Conservation (phyloP, 306 rosid species). For the Datisca glomerata region DNA sequence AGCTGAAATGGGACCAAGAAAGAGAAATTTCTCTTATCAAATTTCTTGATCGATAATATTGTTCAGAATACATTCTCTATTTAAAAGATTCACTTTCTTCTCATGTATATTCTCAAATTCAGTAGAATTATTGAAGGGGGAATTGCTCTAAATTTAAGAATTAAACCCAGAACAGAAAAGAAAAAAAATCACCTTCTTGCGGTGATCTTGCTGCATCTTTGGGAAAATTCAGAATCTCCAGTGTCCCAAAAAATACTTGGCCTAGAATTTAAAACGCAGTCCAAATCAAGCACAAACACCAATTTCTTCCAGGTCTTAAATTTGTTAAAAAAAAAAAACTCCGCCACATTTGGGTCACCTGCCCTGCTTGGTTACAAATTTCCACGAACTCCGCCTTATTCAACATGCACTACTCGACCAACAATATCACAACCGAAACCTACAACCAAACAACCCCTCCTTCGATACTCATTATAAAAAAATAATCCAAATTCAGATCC, state of each 20-base stretch:
- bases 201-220: conserved; percentile 73
- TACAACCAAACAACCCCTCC: conserved; percentile 38
- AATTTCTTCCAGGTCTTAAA: conserved; percentile 12
- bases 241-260: background rate
- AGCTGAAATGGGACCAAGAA: too few species aligned
- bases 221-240: conserved; percentile 19
- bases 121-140: background rate
- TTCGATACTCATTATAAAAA: conserved; percentile 2
- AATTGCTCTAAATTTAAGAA: background rate
- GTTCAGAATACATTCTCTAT: too few species aligned
- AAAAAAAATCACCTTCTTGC: conserved; percentile 51
- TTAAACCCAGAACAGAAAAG: background rate
- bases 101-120: background rate
- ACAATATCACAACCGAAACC: conserved; percentile 32
- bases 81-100: too few species aligned
- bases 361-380: conserved; percentile 30
- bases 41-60: too few species aligned
- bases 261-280: conserved; percentile 10
- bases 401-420: conserved; percentile 26
- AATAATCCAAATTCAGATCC: conserved; percentile 17
- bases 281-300: conserved; percentile 22
- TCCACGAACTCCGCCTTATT: conserved; percentile 75
- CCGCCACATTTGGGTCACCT: conserved; percentile 94
- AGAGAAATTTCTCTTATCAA: too few species aligned
- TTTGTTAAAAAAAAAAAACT: conserved; percentile 10